phyloP scores from a whole-genome alignment of 225 moss, liverwort and hornwort species.

The Marchantia paleacea region DNA sequence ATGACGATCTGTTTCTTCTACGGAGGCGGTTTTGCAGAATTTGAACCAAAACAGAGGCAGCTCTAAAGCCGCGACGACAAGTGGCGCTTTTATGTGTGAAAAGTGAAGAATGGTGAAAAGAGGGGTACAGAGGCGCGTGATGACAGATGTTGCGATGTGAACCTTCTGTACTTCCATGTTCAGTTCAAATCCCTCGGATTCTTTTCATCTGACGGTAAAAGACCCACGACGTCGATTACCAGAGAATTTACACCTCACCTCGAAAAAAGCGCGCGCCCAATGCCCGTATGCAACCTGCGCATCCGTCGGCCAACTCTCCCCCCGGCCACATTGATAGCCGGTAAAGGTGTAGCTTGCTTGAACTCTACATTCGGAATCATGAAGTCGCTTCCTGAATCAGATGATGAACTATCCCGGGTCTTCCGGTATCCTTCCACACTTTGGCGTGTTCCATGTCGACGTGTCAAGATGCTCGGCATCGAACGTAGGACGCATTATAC shows the following conservation, averaged over 20 bases:
- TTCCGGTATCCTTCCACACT: no score
- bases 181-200: background rate
- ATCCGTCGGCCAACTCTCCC: background rate
- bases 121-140: background rate
- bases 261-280: background rate
- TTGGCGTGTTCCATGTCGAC: no score
- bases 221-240: background rate
- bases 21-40: background rate
- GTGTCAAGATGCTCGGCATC: no score
- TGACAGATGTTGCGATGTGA: background rate
- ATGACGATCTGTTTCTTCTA: background rate
- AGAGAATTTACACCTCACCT: background rate
- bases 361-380: background rate
- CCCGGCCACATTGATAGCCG: no score
- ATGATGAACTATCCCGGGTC: background rate
- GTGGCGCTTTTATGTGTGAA: background rate
- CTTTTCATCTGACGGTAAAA: background rate
- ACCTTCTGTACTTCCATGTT: background rate
- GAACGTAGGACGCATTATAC: no score
- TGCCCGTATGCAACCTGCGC: background rate
- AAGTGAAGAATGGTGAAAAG: background rate
- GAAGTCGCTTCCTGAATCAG: background rate
- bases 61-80: background rate
- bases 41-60: background rate
- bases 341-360: background rate